These are phyloP conservation scores for Xylaria sp. DNA, from an alignment of 2,329 filamentous ascomycete species.

Conservation along the genomic window DNA sequence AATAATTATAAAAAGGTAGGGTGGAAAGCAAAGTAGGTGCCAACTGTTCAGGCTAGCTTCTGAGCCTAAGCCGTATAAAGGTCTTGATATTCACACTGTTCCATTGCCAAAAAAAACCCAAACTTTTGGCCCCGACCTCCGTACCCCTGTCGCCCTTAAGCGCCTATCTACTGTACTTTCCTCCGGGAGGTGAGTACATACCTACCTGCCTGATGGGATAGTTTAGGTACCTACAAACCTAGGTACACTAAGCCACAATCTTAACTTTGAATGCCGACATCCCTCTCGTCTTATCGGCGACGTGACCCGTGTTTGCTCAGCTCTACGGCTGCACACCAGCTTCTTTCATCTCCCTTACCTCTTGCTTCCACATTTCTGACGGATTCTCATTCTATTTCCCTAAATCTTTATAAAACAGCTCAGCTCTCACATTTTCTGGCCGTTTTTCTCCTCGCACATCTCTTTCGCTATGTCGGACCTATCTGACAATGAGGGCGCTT, in stretches of 20 bases:
- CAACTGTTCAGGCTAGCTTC: no score
- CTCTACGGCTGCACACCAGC: neutral
- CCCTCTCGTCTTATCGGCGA: neutral
- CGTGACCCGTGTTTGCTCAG: neutral
- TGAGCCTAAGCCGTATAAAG: no score
- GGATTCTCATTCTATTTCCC: neutral
- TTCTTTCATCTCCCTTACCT: conserved; percentile 10
- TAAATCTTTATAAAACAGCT: neutral
- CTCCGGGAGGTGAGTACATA: no score
- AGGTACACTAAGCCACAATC: conserved; percentile 7
- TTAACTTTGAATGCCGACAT: conserved; percentile 1
- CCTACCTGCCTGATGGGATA: neutral
- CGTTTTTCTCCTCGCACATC: neutral
- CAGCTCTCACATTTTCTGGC: neutral
- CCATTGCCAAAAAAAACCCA: no score
- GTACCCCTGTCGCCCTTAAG: no score
- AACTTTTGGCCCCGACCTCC: no score
- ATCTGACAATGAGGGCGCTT: conserved; percentile 31
- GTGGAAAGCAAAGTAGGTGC: no score
- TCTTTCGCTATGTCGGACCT: conserved; percentile 32
- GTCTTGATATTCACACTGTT: no score
- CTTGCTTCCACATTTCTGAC: neutral
- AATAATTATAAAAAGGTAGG: no score
- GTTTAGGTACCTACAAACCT: neutral
- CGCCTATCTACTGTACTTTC: no score